Percentiles rank a stretch among this genome's conserved stretches.
Evolutionary conservation across 257 asterid genomes (phyloP).

Genomic region (Thymus mandschuricus): DNA sequence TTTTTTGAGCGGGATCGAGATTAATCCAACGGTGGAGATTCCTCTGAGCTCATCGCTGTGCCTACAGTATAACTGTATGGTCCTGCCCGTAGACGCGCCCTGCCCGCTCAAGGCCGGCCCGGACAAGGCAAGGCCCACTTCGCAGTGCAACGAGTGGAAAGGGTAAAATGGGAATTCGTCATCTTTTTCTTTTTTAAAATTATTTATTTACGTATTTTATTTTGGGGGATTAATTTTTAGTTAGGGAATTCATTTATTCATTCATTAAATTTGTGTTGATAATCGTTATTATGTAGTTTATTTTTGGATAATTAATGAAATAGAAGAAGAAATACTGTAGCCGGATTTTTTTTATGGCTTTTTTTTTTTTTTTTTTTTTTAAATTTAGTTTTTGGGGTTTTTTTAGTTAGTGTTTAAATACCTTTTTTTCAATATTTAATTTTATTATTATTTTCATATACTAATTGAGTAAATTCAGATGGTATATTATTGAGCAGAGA

Average conservation of each 20-base stretch:
- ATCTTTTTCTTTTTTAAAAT: neutral
- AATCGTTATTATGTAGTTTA: conserved; percentile 16
- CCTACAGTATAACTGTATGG: conserved; percentile 95
- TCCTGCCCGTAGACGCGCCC: conserved; percentile 77
- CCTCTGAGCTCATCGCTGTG: conserved; percentile 82
- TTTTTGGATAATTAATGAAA: conserved; percentile 28
- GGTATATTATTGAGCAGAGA: too few relatives aligned
- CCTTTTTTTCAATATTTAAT: too few relatives aligned
- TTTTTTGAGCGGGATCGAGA: conserved; percentile 75
- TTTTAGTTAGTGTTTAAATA: conserved; percentile 11
- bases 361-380: neutral
- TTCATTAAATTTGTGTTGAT: neutral
- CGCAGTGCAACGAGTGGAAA: conserved; percentile 78
- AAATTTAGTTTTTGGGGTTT: neutral
- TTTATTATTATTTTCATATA: neutral
- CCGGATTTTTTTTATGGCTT: neutral
- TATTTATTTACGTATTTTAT: conserved; percentile 31
- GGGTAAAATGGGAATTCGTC: conserved; percentile 47
- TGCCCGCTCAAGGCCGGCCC: conserved; percentile 88
- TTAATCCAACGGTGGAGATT: conserved; percentile 82
- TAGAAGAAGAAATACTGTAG: neutral
- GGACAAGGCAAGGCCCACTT: conserved; percentile 80
- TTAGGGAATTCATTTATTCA: too few relatives aligned
- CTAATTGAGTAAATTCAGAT: too few relatives aligned
- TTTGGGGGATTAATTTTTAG: too few relatives aligned